Percentiles rank a stretch among this genome's conserved stretches.
These are phyloP conservation scores for Lasiosphaeriaceae sp. DNA, from an alignment of 495 filamentous ascomycete species.

Conservation along the genomic window DNA sequence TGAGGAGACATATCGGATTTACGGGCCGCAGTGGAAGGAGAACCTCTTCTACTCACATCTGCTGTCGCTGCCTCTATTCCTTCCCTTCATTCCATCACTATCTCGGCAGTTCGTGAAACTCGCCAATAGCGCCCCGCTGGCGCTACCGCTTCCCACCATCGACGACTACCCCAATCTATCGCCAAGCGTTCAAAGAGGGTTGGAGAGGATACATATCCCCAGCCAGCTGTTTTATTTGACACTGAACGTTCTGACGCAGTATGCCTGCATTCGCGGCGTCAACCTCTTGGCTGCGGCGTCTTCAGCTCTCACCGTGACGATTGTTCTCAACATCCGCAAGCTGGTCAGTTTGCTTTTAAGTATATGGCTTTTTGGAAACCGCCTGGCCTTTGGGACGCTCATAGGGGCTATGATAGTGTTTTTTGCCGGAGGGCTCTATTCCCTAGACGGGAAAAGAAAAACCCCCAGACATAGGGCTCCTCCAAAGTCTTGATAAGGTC, in stretches of 20 bases:
- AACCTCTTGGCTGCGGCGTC: constrained; percentile 82
- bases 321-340: constrained; percentile 92
- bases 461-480: constrained; percentile 17
- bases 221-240: constrained; percentile 67
- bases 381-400: constrained; percentile 67
- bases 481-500: constrained; percentile 16
- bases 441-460: constrained; percentile 59
- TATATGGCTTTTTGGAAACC: constrained; percentile 89
- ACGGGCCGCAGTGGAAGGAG: constrained; percentile 91
- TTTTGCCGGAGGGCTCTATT: constrained; percentile 81
- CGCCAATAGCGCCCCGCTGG: constrained; percentile 44
- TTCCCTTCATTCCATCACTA: constrained; percentile 53
- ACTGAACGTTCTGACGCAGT: constrained; percentile 87
- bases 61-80: constrained; percentile 67
- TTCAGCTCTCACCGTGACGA: constrained; percentile 90
- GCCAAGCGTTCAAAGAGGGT: constrained; percentile 24
- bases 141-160: constrained; percentile 32
- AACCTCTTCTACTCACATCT: constrained; percentile 92
- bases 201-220: constrained; percentile 51
- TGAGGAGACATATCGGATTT: constrained; percentile 77
- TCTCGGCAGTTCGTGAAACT: constrained; percentile 47
- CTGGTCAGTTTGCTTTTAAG: constrained; percentile 86
- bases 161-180: constrained; percentile 25
- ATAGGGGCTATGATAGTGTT: constrained; percentile 83
- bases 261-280: constrained; percentile 90